A percentile compares a stretch with the other conserved stretches of the same genome.
Conservation (phyloP, 306 rosid genomes). For the Vigna mungo region DNA sequence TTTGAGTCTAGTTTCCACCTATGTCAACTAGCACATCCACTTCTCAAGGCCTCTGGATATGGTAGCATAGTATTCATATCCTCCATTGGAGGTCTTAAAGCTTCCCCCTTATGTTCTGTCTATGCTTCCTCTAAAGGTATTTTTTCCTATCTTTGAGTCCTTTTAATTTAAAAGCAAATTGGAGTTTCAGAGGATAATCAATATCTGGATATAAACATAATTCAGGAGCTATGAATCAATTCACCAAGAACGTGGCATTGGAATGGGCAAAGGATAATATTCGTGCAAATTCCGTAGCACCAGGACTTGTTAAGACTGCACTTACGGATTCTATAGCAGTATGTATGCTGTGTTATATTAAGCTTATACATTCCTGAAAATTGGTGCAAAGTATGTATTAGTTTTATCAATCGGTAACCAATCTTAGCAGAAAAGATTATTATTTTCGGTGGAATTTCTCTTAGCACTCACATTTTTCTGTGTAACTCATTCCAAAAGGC, state of each 20-base stretch:
- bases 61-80: slow-evolving; percentile 52
- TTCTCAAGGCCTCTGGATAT: slow-evolving; percentile 42
- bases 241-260: slow-evolving; percentile 59
- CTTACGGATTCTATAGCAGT: not conserved
- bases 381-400: too few relatives aligned
- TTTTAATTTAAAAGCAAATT: not conserved
- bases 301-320: slow-evolving; percentile 35
- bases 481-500: too few relatives aligned
- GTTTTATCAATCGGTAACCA: too few relatives aligned
- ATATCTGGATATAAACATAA: not conserved
- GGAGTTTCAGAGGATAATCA: not conserved
- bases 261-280: slow-evolving; percentile 60
- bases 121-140: slow-evolving; percentile 73
- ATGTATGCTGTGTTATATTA: not conserved
- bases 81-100: slow-evolving; percentile 38
- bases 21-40: slow-evolving; percentile 55
- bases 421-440: too few relatives aligned
- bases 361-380: too few relatives aligned
- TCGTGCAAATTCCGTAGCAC: slow-evolving; percentile 2
- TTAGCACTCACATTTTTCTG: too few relatives aligned
- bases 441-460: too few relatives aligned
- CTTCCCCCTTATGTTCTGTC: slow-evolving; percentile 47
- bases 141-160: not conserved
- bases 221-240: slow-evolving; percentile 60
- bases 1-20: slow-evolving; percentile 47